These are phyloP conservation scores for Citrus medica DNA, from an alignment of 345 rosid genomes.

Conservation along the genomic window DNA sequence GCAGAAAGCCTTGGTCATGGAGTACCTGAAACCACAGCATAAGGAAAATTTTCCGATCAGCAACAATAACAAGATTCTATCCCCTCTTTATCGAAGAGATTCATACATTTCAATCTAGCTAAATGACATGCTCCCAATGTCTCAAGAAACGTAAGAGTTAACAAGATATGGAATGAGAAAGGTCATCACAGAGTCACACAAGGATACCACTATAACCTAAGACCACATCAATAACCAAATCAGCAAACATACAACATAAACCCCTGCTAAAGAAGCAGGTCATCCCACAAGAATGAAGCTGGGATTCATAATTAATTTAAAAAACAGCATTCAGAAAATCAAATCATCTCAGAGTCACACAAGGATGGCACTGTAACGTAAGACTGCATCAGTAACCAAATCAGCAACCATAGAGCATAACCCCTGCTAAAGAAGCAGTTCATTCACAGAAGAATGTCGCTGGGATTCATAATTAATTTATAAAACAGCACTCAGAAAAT, in stretches of 20 bases:
- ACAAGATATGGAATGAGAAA: not conserved
- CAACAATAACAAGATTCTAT: not conserved
- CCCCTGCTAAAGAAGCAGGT: not conserved
- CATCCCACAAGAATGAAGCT: not conserved
- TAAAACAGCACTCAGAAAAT: not conserved
- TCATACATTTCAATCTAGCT: not conserved
- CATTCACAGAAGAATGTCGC: not conserved
- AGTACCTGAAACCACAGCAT: conserved; percentile 52
- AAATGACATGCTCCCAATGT: not conserved
- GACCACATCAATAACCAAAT: not conserved
- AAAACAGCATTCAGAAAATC: not conserved
- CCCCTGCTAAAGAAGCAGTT: not conserved
- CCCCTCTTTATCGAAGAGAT: not conserved
- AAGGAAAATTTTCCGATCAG: conserved; percentile 1
- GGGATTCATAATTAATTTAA: not conserved
- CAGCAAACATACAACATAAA: not conserved
- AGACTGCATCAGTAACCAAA: not conserved
- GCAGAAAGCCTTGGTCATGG: conserved; percentile 70
- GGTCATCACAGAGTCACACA: not conserved
- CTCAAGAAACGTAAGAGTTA: conserved; percentile 4
- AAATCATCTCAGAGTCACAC: not conserved
- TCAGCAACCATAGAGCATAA: not conserved
- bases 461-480: not conserved
- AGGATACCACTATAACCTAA: no score
- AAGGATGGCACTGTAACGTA: not conserved